phyloP scores from a whole-genome alignment of 805 yeast species.

The Hanseniaspora mollemarum region DNA sequence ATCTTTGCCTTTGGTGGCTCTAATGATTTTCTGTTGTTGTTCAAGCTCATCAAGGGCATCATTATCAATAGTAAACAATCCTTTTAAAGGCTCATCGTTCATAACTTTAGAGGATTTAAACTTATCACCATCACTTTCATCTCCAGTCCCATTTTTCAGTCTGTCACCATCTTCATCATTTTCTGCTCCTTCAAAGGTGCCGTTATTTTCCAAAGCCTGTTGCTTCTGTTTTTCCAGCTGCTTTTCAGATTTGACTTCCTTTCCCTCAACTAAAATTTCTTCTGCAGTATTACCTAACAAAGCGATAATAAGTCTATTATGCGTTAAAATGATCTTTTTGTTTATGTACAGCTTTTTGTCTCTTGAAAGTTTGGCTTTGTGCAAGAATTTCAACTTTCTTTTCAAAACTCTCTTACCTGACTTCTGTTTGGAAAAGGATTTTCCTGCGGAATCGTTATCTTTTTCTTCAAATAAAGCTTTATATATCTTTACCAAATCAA shows the following conservation, averaged over 20 bases:
- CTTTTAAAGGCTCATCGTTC: constrained; percentile 53
- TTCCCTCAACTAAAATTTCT: constrained; percentile 4
- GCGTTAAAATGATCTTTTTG: constrained; percentile 37
- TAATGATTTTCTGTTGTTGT: constrained; percentile 32
- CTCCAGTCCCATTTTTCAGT: not conserved
- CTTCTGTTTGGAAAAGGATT: constrained; percentile 33
- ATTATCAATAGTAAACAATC: constrained; percentile 41
- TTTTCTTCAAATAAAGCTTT: constrained; percentile 50
- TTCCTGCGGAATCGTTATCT: constrained; percentile 60
- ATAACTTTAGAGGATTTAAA: constrained; percentile 38
- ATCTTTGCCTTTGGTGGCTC: constrained; percentile 31
- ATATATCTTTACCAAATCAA: constrained; percentile 35
- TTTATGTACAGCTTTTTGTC: constrained; percentile 6
- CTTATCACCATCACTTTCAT: not conserved
- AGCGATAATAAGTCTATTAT: constrained; percentile 71
- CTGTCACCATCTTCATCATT: not conserved
- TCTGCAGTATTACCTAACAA: constrained; percentile 61
- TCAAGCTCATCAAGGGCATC: constrained; percentile 29
- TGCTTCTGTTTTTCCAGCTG: not conserved
- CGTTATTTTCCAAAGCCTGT: not conserved
- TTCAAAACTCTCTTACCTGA: constrained; percentile 8
- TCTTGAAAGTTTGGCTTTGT: not conserved
- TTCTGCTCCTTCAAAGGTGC: not conserved
- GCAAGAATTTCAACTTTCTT: constrained; percentile 2
- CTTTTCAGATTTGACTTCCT: not conserved